Conservation (phyloP, 129 eudicot genomes). For the Gnaphalium uliginosum region DNA sequence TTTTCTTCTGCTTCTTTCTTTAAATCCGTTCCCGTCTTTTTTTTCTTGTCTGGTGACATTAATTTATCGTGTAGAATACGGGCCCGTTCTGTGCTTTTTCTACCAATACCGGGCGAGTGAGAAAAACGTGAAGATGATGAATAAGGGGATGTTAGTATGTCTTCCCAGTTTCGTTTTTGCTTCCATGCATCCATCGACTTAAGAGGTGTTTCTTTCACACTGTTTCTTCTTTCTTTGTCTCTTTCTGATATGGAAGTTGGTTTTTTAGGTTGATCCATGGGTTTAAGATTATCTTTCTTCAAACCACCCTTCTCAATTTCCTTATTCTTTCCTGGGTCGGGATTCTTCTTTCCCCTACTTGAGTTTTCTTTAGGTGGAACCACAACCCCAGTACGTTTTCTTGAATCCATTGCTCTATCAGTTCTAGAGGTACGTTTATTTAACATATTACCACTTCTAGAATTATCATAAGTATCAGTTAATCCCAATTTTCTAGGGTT, state of each 20-base stretch:
- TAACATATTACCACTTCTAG: constrained; percentile 24
- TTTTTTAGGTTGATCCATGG: constrained; percentile 52
- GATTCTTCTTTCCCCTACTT: constrained; percentile 54
- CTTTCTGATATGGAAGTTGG: constrained; percentile 42
- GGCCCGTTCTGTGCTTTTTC: constrained; percentile 81
- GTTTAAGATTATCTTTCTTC: constrained; percentile 44
- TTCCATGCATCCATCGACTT: constrained; percentile 96
- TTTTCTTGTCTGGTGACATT: constrained; percentile 94
- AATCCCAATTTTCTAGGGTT: constrained; percentile 35
- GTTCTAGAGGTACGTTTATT: constrained; percentile 35
- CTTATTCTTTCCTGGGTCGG: constrained; percentile 58
- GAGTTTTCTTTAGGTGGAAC: constrained; percentile 43
- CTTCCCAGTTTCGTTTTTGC: constrained; percentile 94
- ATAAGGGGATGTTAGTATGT: constrained; percentile 67
- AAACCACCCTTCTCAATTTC: constrained; percentile 47
- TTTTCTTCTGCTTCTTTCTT: constrained; percentile 94
- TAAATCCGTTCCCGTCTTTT: constrained; percentile 70
- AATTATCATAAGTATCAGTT: constrained; percentile 33
- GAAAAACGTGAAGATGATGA: constrained; percentile 85
- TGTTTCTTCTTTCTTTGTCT: constrained; percentile 70
- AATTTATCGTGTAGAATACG: constrained; percentile 88
- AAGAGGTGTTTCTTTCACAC: constrained; percentile 35
- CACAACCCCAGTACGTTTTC: constrained; percentile 46
- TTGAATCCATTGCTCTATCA: constrained; percentile 37
- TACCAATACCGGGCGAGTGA: constrained; percentile 77